Base-by-base conservation (phyloP, 2,329 filamentous ascomycete species). In the Aspergillus hiratsukae region DNA sequence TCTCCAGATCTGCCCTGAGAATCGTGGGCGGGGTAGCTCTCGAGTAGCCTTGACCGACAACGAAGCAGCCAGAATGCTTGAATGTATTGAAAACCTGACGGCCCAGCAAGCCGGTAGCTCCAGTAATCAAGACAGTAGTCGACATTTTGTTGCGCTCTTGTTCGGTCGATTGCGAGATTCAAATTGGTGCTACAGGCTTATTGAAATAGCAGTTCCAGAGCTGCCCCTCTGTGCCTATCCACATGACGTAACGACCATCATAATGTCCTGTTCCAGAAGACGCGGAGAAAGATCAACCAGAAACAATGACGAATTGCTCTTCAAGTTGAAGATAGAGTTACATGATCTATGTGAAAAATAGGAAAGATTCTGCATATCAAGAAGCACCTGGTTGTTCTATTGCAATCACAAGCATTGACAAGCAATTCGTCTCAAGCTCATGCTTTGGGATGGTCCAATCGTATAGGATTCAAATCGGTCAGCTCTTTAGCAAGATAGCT, bases 61-160 rank as follows among this genome's bases (percentile, higher is more conserved):
- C 84, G n/a, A 78, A 76, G 84, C 90, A 96, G 40, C 82, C 80
- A 29, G 79, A 81, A 55, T 81, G 74, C 53, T 86, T 78, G 71
- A 96, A 96, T 11, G 83, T 83, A 59, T 82, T 83, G 54, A 87
- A 79, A 10, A 96, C 88, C 72, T 94, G 86, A 46, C 91, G 84
- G 50, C 92, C 91, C 1, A 96, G 82, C 10, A 96, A 81, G 54
- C 91, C 91, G 21, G 89, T 93, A 40, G 90, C 91, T 56, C 91
- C 91, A 6, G 91, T 96, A 54, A 96, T 78, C 27, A 96, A 80
- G 9, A 83, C 90, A 27, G 81, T 86, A 57, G 81, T 69, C 55
- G 71, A 66, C 72, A 75, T 75, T 43, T 59, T 62, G 29, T 53
- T 28, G 5, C 48, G 27, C 27, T 29, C 49, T 52, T 19, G 41